These are phyloP conservation scores for Cryptosporidium viatorum DNA, from an alignment of 169 alveolate genomes.

Conservation along the genomic window DNA sequence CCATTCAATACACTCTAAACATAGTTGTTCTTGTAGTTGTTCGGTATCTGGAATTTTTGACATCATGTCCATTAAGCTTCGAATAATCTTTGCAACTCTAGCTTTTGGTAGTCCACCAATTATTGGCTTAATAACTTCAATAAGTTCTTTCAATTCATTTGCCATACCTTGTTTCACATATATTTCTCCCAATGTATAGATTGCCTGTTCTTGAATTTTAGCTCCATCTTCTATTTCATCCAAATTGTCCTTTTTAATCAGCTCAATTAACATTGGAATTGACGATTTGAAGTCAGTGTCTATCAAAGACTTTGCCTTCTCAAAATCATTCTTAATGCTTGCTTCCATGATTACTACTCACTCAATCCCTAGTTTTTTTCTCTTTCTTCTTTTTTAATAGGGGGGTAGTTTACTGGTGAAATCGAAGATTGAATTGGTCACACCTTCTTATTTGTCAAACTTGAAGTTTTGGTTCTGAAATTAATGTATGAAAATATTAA, in stretches of 20 bases:
- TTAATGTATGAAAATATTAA: not conserved
- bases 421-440: not conserved
- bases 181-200: constrained; percentile 61
- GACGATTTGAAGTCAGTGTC: constrained; percentile 52
- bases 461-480: not conserved
- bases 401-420: not conserved
- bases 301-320: constrained; percentile 33
- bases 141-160: constrained; percentile 38
- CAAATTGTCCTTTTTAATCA: constrained; percentile 15
- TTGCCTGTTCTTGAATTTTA: constrained; percentile 71
- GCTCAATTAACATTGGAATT: constrained; percentile 8
- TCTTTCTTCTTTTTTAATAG: not conserved
- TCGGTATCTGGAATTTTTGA: constrained; percentile 81
- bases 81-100: constrained; percentile 82
- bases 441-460: not conserved
- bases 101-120: constrained; percentile 82
- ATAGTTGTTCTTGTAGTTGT: constrained; percentile 86
- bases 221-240: constrained; percentile 66
- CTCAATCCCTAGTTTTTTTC: not conserved
- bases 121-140: constrained; percentile 77
- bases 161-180: constrained; percentile 59
- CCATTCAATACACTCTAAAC: constrained; percentile 92
- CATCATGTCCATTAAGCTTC: constrained; percentile 79
- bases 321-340: constrained; percentile 16
- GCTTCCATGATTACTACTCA: constrained; percentile 5